Evolutionary conservation across 2,329 filamentous ascomycete species (phyloP).

Genomic region (Exophiala spinifera): DNA sequence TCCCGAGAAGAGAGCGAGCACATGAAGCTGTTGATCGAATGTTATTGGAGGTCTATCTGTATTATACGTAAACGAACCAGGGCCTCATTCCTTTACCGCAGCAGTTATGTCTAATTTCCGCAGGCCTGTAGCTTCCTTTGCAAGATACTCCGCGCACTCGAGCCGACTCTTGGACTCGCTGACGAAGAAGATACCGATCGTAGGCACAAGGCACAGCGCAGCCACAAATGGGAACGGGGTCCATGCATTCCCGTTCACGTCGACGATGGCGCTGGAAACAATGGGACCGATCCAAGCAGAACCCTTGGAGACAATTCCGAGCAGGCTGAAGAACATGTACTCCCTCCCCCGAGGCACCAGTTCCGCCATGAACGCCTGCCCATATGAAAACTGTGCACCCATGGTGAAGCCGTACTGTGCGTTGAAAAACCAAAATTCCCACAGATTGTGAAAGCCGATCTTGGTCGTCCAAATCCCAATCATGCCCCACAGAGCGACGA

Average conservation of each 20-base stretch:
- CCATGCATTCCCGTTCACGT: constrained; percentile 38
- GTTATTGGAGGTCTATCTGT: neutral
- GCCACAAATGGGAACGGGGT: constrained; percentile 46
- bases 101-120: constrained; percentile 2
- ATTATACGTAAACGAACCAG: neutral
- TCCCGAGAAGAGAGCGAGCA: too few relatives aligned
- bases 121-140: constrained; percentile 3
- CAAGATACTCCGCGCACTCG: constrained; percentile 8
- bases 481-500: constrained; percentile 45
- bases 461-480: constrained; percentile 39
- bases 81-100: neutral
- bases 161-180: constrained; percentile 8
- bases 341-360: constrained; percentile 43
- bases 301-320: constrained; percentile 39
- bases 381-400: constrained; percentile 16
- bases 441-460: constrained; percentile 41
- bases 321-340: constrained; percentile 46
- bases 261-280: constrained; percentile 45
- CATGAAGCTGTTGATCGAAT: too few relatives aligned
- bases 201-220: constrained; percentile 37
- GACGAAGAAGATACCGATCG: constrained; percentile 40
- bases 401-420: constrained; percentile 43
- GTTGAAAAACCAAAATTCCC: constrained; percentile 45
- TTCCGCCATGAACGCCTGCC: constrained; percentile 35
- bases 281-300: constrained; percentile 44